A percentile compares a stretch with the other conserved stretches of the same genome.
These are phyloP conservation scores for Rosa multiflora DNA, from an alignment of 306 rosid genomes.

Conservation along the genomic window DNA sequence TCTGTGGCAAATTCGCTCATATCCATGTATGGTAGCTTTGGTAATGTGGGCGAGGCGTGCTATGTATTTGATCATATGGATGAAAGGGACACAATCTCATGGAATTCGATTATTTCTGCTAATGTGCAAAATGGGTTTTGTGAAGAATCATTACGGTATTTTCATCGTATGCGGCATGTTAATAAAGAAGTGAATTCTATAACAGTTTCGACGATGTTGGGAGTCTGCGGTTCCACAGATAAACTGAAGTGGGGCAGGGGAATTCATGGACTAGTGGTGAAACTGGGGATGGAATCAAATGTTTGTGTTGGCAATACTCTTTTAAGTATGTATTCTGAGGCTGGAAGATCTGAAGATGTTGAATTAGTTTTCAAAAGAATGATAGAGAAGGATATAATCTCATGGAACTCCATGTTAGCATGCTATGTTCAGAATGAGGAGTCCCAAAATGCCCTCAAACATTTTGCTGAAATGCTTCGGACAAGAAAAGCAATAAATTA, in stretches of 20 bases:
- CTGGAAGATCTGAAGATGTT: slow-evolving; percentile 59
- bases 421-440: slow-evolving; percentile 64
- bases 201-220: slow-evolving; percentile 60
- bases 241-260: slow-evolving; percentile 80
- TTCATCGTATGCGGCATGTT: slow-evolving; percentile 54
- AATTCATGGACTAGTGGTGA: slow-evolving; percentile 61
- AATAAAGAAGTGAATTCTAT: slow-evolving; percentile 49
- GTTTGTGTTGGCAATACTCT: slow-evolving; percentile 73
- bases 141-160: slow-evolving; percentile 57
- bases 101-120: slow-evolving; percentile 89
- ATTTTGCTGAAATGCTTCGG: slow-evolving; percentile 59
- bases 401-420: slow-evolving; percentile 94
- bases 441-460: slow-evolving; percentile 38
- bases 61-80: slow-evolving; percentile 66
- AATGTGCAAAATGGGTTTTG: slow-evolving; percentile 51
- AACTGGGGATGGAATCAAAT: slow-evolving; percentile 66
- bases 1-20: slow-evolving; percentile 78
- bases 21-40: slow-evolving; percentile 69
- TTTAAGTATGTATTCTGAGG: slow-evolving; percentile 75
- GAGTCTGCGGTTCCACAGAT: slow-evolving; percentile 54
- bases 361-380: slow-evolving; percentile 62
- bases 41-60: slow-evolving; percentile 54
- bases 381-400: slow-evolving; percentile 74
- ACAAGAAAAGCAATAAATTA: slow-evolving; percentile 41
- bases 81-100: slow-evolving; percentile 74